Evolutionary conservation across 371 early-diverging fungal genomes (phyloP).

Genomic region (Mortierella sp.): DNA sequence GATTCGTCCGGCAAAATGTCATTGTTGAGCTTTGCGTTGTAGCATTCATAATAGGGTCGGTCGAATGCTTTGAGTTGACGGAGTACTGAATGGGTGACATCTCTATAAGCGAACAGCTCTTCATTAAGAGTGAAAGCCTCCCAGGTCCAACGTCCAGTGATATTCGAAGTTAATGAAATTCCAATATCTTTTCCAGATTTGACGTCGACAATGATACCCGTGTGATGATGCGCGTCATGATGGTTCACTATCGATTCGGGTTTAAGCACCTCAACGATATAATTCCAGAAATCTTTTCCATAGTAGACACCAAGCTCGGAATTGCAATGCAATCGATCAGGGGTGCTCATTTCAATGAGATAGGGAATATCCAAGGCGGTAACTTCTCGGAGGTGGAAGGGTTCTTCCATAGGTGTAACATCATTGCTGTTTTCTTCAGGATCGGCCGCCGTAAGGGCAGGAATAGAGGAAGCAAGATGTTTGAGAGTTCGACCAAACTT

Average conservation of each 20-base stretch:
- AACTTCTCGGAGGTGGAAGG: constrained; percentile 27
- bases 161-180: constrained; percentile 12
- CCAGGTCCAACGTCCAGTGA: constrained; percentile 7
- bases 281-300: constrained; percentile 25
- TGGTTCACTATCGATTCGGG: background rate
- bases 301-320: constrained; percentile 27
- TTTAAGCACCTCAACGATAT: constrained; percentile 4
- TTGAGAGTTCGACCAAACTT: constrained; percentile 7
- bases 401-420: constrained; percentile 1
- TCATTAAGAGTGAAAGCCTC: constrained; percentile 18
- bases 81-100: constrained; percentile 6
- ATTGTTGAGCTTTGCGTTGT: constrained; percentile 19
- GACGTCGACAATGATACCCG: constrained; percentile 30
- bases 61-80: constrained; percentile 23
- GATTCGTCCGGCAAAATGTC: constrained; percentile 15
- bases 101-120: background rate
- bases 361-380: constrained; percentile 22
- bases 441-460: background rate
- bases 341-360: constrained; percentile 29
- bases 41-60: constrained; percentile 19
- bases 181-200: constrained; percentile 32
- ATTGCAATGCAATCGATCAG: constrained; percentile 7
- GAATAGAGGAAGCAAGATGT: background rate
- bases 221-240: constrained; percentile 22
- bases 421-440: background rate